Evolutionary conservation across 2,329 filamentous ascomycete species (phyloP), one percentile per base, ranked within the genome.

Genomic region (Ceratocystis destructans): DNA sequence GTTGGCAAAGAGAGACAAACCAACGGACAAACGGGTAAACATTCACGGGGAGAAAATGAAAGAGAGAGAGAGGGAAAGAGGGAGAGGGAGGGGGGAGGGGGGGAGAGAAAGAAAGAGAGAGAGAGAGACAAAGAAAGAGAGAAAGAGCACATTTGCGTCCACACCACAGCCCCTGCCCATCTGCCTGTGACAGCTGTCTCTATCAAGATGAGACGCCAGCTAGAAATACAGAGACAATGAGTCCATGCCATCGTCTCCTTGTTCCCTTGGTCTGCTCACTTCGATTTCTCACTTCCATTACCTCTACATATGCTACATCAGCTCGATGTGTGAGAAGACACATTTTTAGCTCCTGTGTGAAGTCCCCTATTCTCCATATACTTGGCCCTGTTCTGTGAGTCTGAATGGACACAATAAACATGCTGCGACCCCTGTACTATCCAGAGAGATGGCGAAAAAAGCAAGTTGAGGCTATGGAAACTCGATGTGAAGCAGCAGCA

Each of bases 391-490:
- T 4, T 2, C 53, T 6, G 53, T n/a, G 22, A 31, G 25, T 15
- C 53, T 31, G 53, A 59, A 37, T 37, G 53, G 20, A n/a, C 28
- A 59, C 53, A 37, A 37, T 37, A 37, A 10, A 37, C 10, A 37
- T 37, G 12, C 8, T 37, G 33, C 33, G 10, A 37, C 4, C 53
- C 53, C 53, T 33, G 53, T 59, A n/a, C 28, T 33, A 20, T 59
- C 12, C n/a, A 17, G 12, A 33, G n/a, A 7, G 1, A 37, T 12
- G 28, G 28, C 53, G 4, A 33, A 59, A 59, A 17, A 20, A 59
- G 53, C 53, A 59, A 59, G n/a, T 59, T 33, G 28, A 59, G 53
- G 53, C 53, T 59, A 59, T 17, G 53, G 53, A 59, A 59, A 59
- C 53, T 59, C 53, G n/a, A 59, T 6, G 53, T 59, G 53, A 59